Conservation (phyloP, 768 basidiomycete species). For the Butyriboletus loyo region DNA sequence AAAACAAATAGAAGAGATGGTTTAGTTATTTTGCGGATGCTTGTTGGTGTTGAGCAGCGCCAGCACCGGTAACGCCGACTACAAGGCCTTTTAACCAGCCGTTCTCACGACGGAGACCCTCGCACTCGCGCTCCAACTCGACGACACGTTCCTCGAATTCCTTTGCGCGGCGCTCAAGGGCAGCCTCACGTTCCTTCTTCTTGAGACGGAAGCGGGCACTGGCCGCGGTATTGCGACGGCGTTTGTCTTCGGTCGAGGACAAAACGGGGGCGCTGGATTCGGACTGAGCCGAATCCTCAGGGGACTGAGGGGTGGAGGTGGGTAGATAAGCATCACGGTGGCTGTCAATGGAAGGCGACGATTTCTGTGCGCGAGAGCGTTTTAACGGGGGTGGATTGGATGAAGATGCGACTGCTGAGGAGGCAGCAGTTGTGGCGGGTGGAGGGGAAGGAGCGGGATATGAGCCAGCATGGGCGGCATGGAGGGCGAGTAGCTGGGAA, state of each 20-base stretch:
- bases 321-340: conserved; percentile 16
- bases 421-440: conserved; percentile 10
- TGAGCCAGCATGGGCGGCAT: conserved; percentile 37
- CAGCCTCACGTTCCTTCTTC: conserved; percentile 94
- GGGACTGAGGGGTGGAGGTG: conserved; percentile 29
- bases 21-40: conserved; percentile 14
- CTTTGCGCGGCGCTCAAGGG: conserved; percentile 80
- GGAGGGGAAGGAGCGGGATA: conserved; percentile 19
- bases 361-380: conserved; percentile 55
- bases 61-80: conserved; percentile 80
- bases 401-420: conserved; percentile 16
- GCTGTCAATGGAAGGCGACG: conserved; percentile 35
- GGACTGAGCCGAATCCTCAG: conserved; percentile 25
- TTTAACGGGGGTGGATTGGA: conserved; percentile 36
- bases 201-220: conserved; percentile 91
- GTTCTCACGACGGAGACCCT: conserved; percentile 83
- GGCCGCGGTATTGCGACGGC: conserved; percentile 90
- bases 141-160: conserved; percentile 76
- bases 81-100: conserved; percentile 91
- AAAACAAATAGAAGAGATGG: neutral
- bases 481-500: conserved; percentile 67
- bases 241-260: conserved; percentile 79
- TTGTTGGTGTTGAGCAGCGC: conserved; percentile 34
- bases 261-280: conserved; percentile 26
- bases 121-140: conserved; percentile 89